Evolutionary conservation across 2,329 filamentous ascomycete species (phyloP), one percentile per base, ranked within the genome.

Genomic region (Lachnellula subtilissima): DNA sequence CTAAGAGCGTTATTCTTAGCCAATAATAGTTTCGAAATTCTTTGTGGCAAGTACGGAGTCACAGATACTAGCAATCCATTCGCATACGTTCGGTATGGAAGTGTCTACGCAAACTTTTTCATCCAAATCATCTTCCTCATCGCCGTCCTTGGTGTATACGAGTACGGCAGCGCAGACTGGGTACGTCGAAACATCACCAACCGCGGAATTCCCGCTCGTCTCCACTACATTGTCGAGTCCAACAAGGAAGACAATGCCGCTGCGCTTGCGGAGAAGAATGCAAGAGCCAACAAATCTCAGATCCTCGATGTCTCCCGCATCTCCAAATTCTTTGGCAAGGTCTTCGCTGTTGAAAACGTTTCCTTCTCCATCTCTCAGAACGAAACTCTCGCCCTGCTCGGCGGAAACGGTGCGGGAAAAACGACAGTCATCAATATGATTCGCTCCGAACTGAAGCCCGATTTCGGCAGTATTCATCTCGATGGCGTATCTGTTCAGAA

Each of bases 331-430:
- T 87, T 86, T 62, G 78, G 79, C n/a, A 74, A 74, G 50, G 79
- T 80, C 53, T 70, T 78, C 28, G 85, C 84, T 2, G 83, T 87
- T 5, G 75, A 86, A 59, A 78, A 87, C 62, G 77, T 85, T n/a
- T 82, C 81, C 0, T 87, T 88, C 57, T 79, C 79, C 17, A 82
- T 87, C 2, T 75, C 77, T 0, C 74, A 75, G 40, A 80, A 81
- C 36, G 79, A 86, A 64, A 81, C 85, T 2, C 85, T 87, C 62
- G 84, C 83, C 2, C 74, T 87, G 0, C 76, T 88, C 1, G 85
- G 85, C 1, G 83, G 83, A 0, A 87, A 87, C 60, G 83, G 84
- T 8, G 84, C 84, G 4, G 84, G 84, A 43, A 87, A 88, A 64
- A 82, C 78, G 1, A 85, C 83, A 0, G 84, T 80, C 1, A 86